These are phyloP conservation scores for Leucosporidium creatinivorum DNA, from an alignment of 768 basidiomycete species.

Conservation along the genomic window DNA sequence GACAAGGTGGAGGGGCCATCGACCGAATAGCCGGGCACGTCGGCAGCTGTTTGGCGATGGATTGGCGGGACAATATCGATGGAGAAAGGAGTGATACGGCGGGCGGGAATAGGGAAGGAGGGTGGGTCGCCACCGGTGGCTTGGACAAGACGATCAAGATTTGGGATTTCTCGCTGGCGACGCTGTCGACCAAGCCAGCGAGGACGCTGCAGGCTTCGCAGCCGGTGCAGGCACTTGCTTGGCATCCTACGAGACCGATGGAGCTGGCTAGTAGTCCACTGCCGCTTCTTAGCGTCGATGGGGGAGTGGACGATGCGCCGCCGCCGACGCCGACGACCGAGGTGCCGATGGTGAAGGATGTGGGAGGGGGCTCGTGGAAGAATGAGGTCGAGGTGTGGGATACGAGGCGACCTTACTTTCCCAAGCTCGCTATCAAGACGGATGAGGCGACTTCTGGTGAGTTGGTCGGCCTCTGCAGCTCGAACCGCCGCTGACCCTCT, in stretches of 20 bases:
- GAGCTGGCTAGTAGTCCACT: slow-evolving; percentile 14
- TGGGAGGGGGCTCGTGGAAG: slow-evolving; percentile 13
- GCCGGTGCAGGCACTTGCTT: slow-evolving; percentile 21
- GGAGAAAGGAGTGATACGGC: slow-evolving; percentile 6
- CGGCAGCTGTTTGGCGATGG: slow-evolving; percentile 28
- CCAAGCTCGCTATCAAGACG: slow-evolving; percentile 30
- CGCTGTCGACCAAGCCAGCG: slow-evolving; percentile 24
- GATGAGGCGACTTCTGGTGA: slow-evolving; percentile 20
- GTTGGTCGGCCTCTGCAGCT: background rate
- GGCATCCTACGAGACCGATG: slow-evolving; percentile 26
- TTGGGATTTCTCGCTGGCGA: slow-evolving; percentile 30
- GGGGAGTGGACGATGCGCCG: background rate
- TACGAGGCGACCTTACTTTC: slow-evolving; percentile 25
- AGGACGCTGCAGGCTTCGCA: slow-evolving; percentile 24
- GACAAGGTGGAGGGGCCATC: slow-evolving; percentile 22
- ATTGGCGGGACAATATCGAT: slow-evolving; percentile 29
- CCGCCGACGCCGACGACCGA: slow-evolving; percentile 4
- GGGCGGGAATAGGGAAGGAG: slow-evolving; percentile 24
- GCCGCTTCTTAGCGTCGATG: slow-evolving; percentile 6
- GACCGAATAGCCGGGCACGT: slow-evolving; percentile 33
- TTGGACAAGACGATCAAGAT: slow-evolving; percentile 34
- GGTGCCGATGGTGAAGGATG: background rate
- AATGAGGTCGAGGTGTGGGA: slow-evolving; percentile 34
- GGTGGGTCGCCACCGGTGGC: slow-evolving; percentile 34
- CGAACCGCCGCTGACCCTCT: background rate